phyloP scores from a whole-genome alignment of 768 basidiomycete species.

The Phanerochaete carnosa region DNA sequence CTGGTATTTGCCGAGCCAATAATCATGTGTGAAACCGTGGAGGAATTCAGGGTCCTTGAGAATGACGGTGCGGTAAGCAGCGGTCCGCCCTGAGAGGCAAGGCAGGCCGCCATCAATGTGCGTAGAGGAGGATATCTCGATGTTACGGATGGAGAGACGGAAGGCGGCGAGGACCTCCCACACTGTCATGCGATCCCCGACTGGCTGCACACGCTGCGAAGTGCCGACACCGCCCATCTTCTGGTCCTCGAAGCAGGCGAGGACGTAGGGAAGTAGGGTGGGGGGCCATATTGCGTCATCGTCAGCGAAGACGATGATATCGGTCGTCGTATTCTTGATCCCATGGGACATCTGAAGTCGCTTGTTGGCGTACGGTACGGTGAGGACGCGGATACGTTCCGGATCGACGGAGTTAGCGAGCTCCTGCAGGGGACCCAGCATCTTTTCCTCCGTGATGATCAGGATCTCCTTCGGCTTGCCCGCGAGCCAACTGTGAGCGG shows the following conservation, averaged over 20 bases:
- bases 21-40: conserved; percentile 91
- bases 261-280: conserved; percentile 81
- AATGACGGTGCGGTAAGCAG: conserved; percentile 91
- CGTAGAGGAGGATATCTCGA: conserved; percentile 85
- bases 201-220: conserved; percentile 81
- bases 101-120: conserved; percentile 93
- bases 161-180: conserved; percentile 97
- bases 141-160: conserved; percentile 88
- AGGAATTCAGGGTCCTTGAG: conserved; percentile 93
- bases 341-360: conserved; percentile 93
- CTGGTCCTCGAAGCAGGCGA: conserved; percentile 94
- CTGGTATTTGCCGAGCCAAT: conserved; percentile 92
- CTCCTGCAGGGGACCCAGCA: conserved; percentile 84
- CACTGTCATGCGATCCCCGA: conserved; percentile 77
- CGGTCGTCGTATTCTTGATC: conserved; percentile 85
- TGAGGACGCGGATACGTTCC: conserved; percentile 78
- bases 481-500: conserved; percentile 88
- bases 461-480: conserved; percentile 86
- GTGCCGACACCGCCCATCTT: conserved; percentile 92
- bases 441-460: conserved; percentile 82
- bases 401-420: conserved; percentile 88
- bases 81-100: conserved; percentile 90
- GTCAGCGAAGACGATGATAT: conserved; percentile 93
- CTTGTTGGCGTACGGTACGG: conserved; percentile 92
- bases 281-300: conserved; percentile 97